phyloP scores from a whole-genome alignment of 495 filamentous ascomycete species.

The Terfezia claveryi region DNA sequence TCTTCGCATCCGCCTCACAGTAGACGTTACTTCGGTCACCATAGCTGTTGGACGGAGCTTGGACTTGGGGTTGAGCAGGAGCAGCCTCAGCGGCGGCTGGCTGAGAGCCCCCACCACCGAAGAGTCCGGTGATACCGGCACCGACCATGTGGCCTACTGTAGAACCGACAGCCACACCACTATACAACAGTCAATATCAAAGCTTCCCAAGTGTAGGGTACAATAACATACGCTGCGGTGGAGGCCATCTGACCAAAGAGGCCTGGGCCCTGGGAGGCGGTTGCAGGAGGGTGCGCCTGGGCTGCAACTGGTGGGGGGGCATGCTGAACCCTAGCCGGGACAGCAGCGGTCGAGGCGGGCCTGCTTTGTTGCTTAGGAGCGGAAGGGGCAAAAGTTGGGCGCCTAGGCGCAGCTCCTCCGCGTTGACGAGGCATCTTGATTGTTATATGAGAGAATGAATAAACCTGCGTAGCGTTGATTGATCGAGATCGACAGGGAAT shows the following conservation, averaged over 20 bases:
- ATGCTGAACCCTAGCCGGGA: conserved; percentile 28
- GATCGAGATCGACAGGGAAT: not conserved
- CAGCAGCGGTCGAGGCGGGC: conserved; percentile 38
- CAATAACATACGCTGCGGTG: not conserved
- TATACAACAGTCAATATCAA: conserved; percentile 36
- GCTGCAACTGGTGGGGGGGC: conserved; percentile 29
- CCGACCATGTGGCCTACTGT: conserved; percentile 88
- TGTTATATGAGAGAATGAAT: conserved; percentile 7
- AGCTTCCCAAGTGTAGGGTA: not conserved
- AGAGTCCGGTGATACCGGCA: conserved; percentile 22
- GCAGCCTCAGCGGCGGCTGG: conserved; percentile 28
- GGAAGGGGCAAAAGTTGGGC: conserved; percentile 38
- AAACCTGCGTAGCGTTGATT: not conserved
- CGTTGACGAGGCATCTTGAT: conserved; percentile 58
- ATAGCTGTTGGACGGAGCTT: conserved; percentile 20
- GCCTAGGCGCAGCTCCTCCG: conserved; percentile 44
- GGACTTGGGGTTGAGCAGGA: conserved; percentile 24
- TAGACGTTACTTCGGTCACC: conserved; percentile 25
- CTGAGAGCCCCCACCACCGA: conserved; percentile 40
- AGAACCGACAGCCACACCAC: conserved; percentile 80
- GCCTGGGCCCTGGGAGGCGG: conserved; percentile 36
- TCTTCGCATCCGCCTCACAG: conserved; percentile 58
- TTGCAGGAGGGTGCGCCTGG: conserved; percentile 18
- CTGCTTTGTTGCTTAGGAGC: conserved; percentile 39
- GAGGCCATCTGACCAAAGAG: conserved; percentile 40